Percentiles rank a stretch among this genome's conserved stretches.
phyloP scores from a whole-genome alignment of 192 early-diverging fungal genomes.

The Pecoramyces ruminantium region DNA sequence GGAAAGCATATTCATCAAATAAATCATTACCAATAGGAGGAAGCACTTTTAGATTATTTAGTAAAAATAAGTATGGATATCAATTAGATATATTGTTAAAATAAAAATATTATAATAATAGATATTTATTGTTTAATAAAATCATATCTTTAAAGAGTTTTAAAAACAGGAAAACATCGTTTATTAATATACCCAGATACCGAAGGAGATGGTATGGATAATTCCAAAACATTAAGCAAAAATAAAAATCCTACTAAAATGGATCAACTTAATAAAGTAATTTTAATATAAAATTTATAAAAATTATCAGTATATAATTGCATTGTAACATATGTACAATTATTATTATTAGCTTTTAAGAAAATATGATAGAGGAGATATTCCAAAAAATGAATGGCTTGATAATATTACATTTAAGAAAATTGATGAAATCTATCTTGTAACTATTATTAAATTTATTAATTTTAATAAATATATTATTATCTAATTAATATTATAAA shows the following conservation, averaged over 20 bases:
- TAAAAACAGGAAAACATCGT: conserved; percentile 73
- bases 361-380: conserved; percentile 74
- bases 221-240: conserved; percentile 16
- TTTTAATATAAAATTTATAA: too few species aligned
- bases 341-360: conserved; percentile 33
- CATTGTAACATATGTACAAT: too few species aligned
- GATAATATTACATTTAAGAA: conserved; percentile 77
- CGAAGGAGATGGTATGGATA: not conserved
- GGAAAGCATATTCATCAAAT: conserved; percentile 59
- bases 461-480: too few species aligned
- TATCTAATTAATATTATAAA: not conserved
- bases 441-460: conserved; percentile 8
- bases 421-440: conserved; percentile 67
- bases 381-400: conserved; percentile 75
- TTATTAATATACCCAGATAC: conserved; percentile 17
- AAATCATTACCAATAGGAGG: conserved; percentile 57
- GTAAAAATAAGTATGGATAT: conserved; percentile 52
- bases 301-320: too few species aligned
- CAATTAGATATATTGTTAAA: too few species aligned
- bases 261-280: conserved; percentile 72
- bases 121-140: not conserved
- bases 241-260: conserved; percentile 39
- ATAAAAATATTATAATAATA: too few species aligned
- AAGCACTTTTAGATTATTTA: conserved; percentile 65
- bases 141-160: conserved; percentile 25